Evolutionary conservation across 495 filamentous ascomycete genomes (phyloP).

Genomic region (Parathielavia appendiculata): DNA sequence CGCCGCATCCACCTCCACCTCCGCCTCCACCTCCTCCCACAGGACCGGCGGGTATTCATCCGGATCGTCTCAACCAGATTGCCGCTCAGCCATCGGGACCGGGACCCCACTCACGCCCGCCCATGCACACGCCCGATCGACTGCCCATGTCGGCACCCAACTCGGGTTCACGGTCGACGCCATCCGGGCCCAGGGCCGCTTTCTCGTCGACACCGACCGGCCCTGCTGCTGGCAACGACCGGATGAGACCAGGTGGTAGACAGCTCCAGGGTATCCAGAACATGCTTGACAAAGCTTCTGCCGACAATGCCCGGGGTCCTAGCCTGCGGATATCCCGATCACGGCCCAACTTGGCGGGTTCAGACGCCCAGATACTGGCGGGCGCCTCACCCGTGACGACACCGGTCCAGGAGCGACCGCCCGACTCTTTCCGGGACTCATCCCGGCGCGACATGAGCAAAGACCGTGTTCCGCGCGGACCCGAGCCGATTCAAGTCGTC

Average conservation of each 20-base stretch:
- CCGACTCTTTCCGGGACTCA: slow-evolving; percentile 32
- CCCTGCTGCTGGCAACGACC: slow-evolving; percentile 42
- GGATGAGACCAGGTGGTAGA: slow-evolving; percentile 40
- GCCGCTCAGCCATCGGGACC: slow-evolving; percentile 23
- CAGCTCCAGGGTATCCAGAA: slow-evolving; percentile 50
- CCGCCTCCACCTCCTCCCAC: slow-evolving; percentile 16
- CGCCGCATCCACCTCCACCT: slow-evolving; percentile 24
- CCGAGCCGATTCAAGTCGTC: slow-evolving; percentile 30
- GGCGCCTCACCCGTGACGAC: slow-evolving; percentile 44
- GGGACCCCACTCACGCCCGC: slow-evolving; percentile 26
- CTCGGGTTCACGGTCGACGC: slow-evolving; percentile 23
- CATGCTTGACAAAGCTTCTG: slow-evolving; percentile 43
- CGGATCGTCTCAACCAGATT: slow-evolving; percentile 46
- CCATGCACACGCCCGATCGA: slow-evolving; percentile 33
- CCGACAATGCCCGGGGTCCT: slow-evolving; percentile 30
- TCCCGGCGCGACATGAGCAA: slow-evolving; percentile 21
- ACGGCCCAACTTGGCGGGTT: slow-evolving; percentile 39
- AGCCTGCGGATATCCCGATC: slow-evolving; percentile 36
- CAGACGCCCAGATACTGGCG: slow-evolving; percentile 45
- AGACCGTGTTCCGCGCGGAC: slow-evolving; percentile 18
- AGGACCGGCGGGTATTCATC: slow-evolving; percentile 40
- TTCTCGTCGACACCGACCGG: slow-evolving; percentile 43
- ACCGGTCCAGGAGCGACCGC: slow-evolving; percentile 41
- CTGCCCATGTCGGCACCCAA: slow-evolving; percentile 27
- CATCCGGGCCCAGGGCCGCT: slow-evolving; percentile 29